Percentiles rank a stretch among this genome's conserved stretches.
phyloP scores from a whole-genome alignment of 2,329 filamentous ascomycete genomes.

The Bretziella fagacearum region DNA sequence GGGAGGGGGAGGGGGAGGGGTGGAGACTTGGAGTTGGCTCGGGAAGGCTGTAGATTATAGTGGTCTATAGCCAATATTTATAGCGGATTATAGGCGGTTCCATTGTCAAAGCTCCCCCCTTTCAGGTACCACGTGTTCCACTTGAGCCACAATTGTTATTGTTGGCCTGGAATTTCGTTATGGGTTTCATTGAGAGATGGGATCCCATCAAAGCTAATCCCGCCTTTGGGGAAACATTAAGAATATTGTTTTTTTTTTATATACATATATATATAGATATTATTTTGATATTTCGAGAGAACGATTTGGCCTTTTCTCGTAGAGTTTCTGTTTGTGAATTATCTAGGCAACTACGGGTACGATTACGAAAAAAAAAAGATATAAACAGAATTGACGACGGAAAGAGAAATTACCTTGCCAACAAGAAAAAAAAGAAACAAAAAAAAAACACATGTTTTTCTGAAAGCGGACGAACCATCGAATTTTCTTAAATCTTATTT shows the following conservation, averaged over 20 bases:
- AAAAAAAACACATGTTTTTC: background rate
- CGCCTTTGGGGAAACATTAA: background rate
- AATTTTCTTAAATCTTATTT: background rate
- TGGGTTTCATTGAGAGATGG: background rate
- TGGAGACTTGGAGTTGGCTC: too few relatives aligned
- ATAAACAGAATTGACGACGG: slow-evolving; percentile 1
- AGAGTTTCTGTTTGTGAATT: background rate
- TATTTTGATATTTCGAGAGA: background rate
- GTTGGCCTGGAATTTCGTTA: background rate
- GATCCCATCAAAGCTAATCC: background rate
- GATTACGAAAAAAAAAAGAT: slow-evolving; percentile 4
- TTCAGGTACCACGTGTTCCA: background rate
- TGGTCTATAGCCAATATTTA: background rate
- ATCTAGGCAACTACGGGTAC: background rate
- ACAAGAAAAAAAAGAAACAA: too few relatives aligned
- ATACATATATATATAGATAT: background rate
- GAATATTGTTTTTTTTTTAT: background rate
- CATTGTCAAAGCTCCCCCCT: background rate
- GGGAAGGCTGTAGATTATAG: background rate
- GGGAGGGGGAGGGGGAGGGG: background rate
- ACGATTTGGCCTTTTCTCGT: too few relatives aligned
- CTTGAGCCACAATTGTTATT: background rate
- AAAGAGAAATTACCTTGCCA: background rate
- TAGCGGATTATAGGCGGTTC: background rate
- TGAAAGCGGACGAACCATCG: background rate